Base-by-base conservation (phyloP, 2,329 filamentous ascomycete genomes). In the Eurotiales sp. region DNA sequence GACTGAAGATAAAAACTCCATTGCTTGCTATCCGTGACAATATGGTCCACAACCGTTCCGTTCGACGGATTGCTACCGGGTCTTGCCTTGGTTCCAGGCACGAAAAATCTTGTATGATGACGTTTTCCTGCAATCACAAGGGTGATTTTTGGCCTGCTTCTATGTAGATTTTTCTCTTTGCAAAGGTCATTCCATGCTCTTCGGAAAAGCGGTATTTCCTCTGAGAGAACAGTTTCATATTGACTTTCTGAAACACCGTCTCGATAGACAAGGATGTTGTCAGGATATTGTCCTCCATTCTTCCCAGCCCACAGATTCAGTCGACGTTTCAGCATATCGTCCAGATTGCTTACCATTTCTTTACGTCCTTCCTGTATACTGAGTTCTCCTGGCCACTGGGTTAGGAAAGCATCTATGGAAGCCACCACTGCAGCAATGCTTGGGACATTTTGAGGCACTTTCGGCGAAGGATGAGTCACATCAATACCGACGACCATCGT, bases 231-330 rank as follows among this genome's bases (percentile, higher is more conserved):
- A n/a, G 79, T 73, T 0, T 76, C 62, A 66, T 91, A 96, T 59
- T 96, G 90, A 0, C 89, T 85, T 61, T 96, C 90, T 0, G 88
- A 93, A 0, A 96, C 89, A 29, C 91, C 91, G 59, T 96, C 91
- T 22, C 91, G 85, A 72, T 89, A 96, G 39, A 96, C 81, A 56
- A 96, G 71, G 39, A 96, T 86, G 60, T 89, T 88, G 21, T 83
- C 77, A 0, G 90, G 90, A 0, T 85, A 73, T 0, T 58, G 58
- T 2, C 74, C 69, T 2, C 74, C 69, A 64, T 88, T 87, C 43
- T 76, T 64, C 42, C 73, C 73, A 36, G 73, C 69, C 86, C 87
- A 96, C 1, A 87, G 69, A 7, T 65, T 60, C 0, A 96, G 74
- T 0, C 88, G 84, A 5, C 79, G 78, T n/a, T 75, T 69, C 51